These are phyloP conservation scores for Clausena lansium DNA, from an alignment of 345 rosid genomes.

Conservation along the genomic window DNA sequence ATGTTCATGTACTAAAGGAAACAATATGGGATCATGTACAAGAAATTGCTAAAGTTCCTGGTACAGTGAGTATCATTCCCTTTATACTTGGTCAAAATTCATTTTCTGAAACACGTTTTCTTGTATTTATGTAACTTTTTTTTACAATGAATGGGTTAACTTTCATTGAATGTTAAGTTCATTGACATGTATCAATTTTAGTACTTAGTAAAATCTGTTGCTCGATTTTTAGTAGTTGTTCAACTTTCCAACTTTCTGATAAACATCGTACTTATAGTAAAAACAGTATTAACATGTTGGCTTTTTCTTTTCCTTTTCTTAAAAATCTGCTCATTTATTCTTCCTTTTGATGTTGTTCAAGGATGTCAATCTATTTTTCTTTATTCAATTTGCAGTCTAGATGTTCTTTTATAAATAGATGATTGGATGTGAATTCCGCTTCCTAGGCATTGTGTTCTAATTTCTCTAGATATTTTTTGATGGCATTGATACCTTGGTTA, in stretches of 20 bases:
- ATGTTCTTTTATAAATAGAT: not conserved
- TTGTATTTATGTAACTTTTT: not conserved
- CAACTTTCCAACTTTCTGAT: not conserved
- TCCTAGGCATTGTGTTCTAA: not conserved
- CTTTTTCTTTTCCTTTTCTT: not conserved
- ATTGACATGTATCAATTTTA: not conserved
- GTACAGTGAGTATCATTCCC: slow-evolving; percentile 12
- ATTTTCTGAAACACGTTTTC: slow-evolving; percentile 13
- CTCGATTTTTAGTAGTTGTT: not conserved
- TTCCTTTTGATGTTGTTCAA: not conserved
- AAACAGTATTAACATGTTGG: not conserved
- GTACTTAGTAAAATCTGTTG: not conserved
- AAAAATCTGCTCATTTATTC: not conserved
- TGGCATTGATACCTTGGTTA: not conserved
- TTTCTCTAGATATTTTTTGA: not conserved
- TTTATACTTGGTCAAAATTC: not conserved
- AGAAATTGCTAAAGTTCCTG: slow-evolving; percentile 17
- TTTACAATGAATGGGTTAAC: not conserved
- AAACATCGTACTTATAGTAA: not conserved
- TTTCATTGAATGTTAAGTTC: not conserved
- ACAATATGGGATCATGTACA: slow-evolving; percentile 74
- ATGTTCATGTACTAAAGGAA: slow-evolving; percentile 78
- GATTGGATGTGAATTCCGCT: not conserved
- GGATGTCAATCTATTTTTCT: not conserved
- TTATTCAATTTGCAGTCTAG: not conserved